Conservation (phyloP, 148 eudicot species). For the Agrostemma githago region DNA sequence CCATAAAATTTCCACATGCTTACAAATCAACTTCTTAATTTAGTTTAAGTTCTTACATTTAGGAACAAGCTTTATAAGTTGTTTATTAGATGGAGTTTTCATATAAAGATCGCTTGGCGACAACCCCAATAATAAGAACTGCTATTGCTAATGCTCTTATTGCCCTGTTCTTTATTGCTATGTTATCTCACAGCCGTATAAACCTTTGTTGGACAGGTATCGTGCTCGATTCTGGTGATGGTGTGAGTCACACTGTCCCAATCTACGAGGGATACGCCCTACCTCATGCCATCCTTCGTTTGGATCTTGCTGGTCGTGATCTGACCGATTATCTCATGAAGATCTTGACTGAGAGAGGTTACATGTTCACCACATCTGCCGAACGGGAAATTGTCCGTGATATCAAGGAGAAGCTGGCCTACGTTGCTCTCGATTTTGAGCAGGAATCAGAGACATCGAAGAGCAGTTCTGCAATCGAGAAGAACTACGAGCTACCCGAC, state of each 20-base stretch:
- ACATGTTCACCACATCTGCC: conserved; percentile 12
- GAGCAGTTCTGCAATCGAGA: not conserved
- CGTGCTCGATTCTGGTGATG: conserved; percentile 4
- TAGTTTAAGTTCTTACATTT: too few species aligned
- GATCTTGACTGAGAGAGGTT: conserved; percentile 30
- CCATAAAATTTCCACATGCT: too few species aligned
- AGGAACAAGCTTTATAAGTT: too few species aligned
- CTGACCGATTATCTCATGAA: conserved; percentile 35
- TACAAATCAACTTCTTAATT: too few species aligned
- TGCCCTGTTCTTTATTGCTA: not conserved
- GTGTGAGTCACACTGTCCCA: not conserved
- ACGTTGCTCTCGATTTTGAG: not conserved
- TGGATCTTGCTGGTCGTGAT: conserved; percentile 10
- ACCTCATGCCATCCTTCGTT: not conserved
- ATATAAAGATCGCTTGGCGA: too few species aligned
- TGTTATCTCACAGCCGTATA: not conserved
- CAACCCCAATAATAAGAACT: too few species aligned
- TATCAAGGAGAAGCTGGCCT: not conserved
- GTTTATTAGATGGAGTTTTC: too few species aligned
- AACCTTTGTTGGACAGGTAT: conserved; percentile 18
- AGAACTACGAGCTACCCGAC: not conserved
- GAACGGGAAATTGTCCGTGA: not conserved
- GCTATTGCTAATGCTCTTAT: too few species aligned
- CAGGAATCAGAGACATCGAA: not conserved
- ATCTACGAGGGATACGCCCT: not conserved